phyloP scores from a whole-genome alignment of 257 asterid genomes.

The Ilex aquifolium region DNA sequence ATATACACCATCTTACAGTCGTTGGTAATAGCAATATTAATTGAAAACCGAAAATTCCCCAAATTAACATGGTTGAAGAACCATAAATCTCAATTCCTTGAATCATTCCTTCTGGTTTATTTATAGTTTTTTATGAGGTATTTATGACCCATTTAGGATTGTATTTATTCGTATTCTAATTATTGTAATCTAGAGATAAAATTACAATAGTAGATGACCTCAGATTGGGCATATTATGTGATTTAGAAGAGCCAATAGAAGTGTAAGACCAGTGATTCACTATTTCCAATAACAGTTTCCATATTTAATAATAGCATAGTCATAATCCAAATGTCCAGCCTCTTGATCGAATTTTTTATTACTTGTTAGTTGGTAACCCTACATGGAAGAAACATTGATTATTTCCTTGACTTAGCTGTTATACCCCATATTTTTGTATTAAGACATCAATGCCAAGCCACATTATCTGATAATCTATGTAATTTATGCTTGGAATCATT shows the following conservation, averaged over 20 bases:
- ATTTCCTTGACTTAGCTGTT: neutral
- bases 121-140: too few species aligned
- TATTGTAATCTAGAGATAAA: too few species aligned
- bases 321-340: neutral
- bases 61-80: too few species aligned
- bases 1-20: too few species aligned
- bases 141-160: too few species aligned
- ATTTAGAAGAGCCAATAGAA: neutral
- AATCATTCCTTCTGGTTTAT: too few species aligned
- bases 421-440: too few species aligned
- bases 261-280: neutral
- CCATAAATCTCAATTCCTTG: too few species aligned
- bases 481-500: neutral
- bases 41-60: too few species aligned
- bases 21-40: too few species aligned
- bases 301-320: neutral
- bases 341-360: neutral
- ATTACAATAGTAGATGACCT: neutral
- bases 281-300: neutral
- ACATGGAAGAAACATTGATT: neutral
- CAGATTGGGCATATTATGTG: neutral
- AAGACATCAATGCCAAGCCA: neutral
- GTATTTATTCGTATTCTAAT: too few species aligned
- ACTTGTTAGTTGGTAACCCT: neutral
- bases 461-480: neutral